These are phyloP conservation scores for Castanea sativa DNA, from an alignment of 306 rosid species.

Conservation along the genomic window DNA sequence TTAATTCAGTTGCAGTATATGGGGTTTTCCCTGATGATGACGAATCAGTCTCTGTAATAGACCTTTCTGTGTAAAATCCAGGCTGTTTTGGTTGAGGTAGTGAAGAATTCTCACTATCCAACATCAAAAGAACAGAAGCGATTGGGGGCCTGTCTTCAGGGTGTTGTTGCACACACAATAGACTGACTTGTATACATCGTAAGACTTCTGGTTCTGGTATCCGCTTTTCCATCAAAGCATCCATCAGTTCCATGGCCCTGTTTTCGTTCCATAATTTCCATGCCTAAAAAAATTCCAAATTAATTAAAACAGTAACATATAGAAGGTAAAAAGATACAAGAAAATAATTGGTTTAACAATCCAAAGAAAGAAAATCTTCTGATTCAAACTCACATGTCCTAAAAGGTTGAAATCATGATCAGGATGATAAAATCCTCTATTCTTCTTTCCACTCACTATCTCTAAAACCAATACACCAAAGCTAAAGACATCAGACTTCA, in stretches of 20 bases:
- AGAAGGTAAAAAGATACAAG: background rate
- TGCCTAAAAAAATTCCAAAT: slow-evolving; percentile 35
- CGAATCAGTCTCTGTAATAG: slow-evolving; percentile 28
- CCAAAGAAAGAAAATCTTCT: background rate
- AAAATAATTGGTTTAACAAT: background rate
- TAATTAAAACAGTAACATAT: background rate
- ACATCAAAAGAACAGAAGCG: slow-evolving; percentile 44
- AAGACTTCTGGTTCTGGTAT: slow-evolving; percentile 13
- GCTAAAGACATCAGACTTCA: slow-evolving; percentile 43
- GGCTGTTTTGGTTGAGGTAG: slow-evolving; percentile 43
- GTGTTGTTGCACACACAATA: slow-evolving; percentile 46
- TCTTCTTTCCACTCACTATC: slow-evolving; percentile 39
- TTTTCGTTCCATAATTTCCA: slow-evolving; percentile 64
- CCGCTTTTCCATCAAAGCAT: slow-evolving; percentile 30
- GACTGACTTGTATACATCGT: slow-evolving; percentile 50
- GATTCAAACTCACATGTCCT: slow-evolving; percentile 41
- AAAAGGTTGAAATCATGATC: slow-evolving; percentile 46
- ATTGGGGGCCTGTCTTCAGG: slow-evolving; percentile 64
- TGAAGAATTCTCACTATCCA: slow-evolving; percentile 32
- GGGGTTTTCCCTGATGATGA: slow-evolving; percentile 19
- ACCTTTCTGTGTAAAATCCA: slow-evolving; percentile 44
- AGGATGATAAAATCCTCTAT: slow-evolving; percentile 43
- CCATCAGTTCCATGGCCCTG: slow-evolving; percentile 41
- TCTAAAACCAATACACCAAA: slow-evolving; percentile 41
- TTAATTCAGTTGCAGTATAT: slow-evolving; percentile 25